These are phyloP conservation scores for Melastoma candidum DNA, from an alignment of 441 rosid species.

Conservation along the genomic window DNA sequence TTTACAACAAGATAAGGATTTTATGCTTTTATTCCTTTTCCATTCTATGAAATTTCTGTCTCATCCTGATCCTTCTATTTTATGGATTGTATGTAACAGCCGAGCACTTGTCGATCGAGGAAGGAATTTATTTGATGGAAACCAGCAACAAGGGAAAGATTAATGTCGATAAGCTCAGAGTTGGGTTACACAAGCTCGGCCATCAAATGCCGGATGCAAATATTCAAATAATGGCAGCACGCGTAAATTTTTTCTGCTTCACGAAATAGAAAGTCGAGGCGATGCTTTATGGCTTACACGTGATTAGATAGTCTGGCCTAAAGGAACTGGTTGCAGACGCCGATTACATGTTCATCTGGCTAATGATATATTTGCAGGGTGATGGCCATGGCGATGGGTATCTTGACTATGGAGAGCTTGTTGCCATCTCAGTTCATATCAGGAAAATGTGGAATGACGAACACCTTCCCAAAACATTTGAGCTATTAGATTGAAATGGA, in stretches of 20 bases:
- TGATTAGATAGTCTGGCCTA: not conserved
- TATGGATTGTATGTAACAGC: not conserved
- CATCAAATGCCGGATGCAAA: slow-evolving; percentile 2
- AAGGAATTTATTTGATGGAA: not conserved
- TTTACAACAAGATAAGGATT: not conserved
- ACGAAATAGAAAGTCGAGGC: not conserved
- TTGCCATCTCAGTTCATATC: slow-evolving; percentile 1
- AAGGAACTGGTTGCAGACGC: not conserved
- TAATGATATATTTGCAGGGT: not conserved
- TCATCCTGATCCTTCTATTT: not conserved
- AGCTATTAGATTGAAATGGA: not conserved
- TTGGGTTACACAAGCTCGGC: slow-evolving; percentile 1
- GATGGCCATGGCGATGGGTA: slow-evolving; percentile 1
- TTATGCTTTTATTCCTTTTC: not conserved
- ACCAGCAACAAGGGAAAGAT: slow-evolving; percentile 1
- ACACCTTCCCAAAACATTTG: not conserved
- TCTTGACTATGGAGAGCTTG: slow-evolving; percentile 2
- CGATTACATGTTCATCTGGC: not conserved
- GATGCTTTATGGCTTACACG: not conserved
- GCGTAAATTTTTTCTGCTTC: not conserved
- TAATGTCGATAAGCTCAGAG: not conserved
- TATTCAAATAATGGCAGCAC: slow-evolving; percentile 3
- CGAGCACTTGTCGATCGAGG: slow-evolving; percentile 3
- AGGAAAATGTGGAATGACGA: not conserved
- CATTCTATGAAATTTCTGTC: not conserved